Percentiles rank a stretch among this genome's conserved stretches.
These are phyloP conservation scores for Pyrenula massariospora DNA, from an alignment of 495 filamentous ascomycete genomes.

Conservation along the genomic window DNA sequence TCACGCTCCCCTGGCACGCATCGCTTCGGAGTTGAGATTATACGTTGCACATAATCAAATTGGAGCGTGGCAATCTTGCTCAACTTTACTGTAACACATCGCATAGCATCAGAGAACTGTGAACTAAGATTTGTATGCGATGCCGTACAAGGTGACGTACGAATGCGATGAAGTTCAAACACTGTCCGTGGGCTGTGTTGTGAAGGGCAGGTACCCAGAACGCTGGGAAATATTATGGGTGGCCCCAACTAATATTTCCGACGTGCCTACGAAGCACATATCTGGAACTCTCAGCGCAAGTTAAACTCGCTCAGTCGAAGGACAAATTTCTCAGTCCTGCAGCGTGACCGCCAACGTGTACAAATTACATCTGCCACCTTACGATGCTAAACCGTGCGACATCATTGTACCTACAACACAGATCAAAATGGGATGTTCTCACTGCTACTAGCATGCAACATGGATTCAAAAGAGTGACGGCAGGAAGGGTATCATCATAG, in stretches of 20 bases:
- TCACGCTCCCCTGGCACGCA: no score
- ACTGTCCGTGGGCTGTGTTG: not conserved
- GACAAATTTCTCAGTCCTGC: constrained; percentile 1
- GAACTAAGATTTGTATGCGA: not conserved
- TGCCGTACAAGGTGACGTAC: not conserved
- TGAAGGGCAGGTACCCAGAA: not conserved
- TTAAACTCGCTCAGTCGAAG: not conserved
- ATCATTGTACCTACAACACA: no score
- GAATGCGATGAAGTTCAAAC: not conserved
- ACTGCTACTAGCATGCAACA: no score
- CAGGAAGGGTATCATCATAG: no score
- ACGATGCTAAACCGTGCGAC: no score
- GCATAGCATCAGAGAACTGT: not conserved
- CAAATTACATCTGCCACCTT: no score
- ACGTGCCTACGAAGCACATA: not conserved
- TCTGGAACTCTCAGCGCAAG: not conserved
- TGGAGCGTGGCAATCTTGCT: not conserved
- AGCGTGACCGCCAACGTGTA: not conserved
- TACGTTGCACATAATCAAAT: not conserved
- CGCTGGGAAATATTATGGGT: not conserved
- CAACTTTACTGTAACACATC: not conserved
- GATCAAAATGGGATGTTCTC: no score
- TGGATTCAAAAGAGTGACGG: no score
- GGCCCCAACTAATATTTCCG: not conserved
- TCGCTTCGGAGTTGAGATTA: not conserved